phyloP scores from a whole-genome alignment of 495 filamentous ascomycete species.

The Collariella sp. region DNA sequence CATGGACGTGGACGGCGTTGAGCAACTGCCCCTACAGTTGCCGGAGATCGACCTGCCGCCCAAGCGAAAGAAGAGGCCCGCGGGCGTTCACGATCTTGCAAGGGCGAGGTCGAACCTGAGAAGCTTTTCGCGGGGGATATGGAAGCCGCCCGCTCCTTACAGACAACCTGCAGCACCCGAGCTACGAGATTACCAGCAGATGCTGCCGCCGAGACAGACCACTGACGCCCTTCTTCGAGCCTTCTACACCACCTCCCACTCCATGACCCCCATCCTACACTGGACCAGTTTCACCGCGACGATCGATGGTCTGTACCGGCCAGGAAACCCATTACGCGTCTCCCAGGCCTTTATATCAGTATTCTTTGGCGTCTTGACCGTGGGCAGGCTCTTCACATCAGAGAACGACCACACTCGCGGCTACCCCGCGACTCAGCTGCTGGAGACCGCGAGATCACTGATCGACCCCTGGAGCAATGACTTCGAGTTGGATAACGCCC shows the following conservation, averaged over 20 bases:
- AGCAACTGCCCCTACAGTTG: slow-evolving; percentile 54
- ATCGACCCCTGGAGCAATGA: slow-evolving; percentile 81
- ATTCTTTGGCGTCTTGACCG: slow-evolving; percentile 77
- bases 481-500: slow-evolving; percentile 69
- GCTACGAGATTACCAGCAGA: slow-evolving; percentile 42
- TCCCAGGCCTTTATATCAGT: slow-evolving; percentile 69
- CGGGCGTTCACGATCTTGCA: slow-evolving; percentile 57
- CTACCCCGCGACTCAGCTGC: slow-evolving; percentile 58
- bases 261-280: slow-evolving; percentile 75
- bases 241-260: slow-evolving; percentile 70
- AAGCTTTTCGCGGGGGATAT: slow-evolving; percentile 65
- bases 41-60: slow-evolving; percentile 62
- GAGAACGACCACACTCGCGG: slow-evolving; percentile 46
- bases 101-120: slow-evolving; percentile 64
- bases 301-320: slow-evolving; percentile 68
- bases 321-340: slow-evolving; percentile 53
- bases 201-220: slow-evolving; percentile 59
- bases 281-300: slow-evolving; percentile 76
- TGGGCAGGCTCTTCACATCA: slow-evolving; percentile 67
- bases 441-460: slow-evolving; percentile 59
- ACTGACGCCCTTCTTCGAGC: slow-evolving; percentile 69
- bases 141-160: slow-evolving; percentile 71
- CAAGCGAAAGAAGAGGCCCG: slow-evolving; percentile 49
- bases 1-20: slow-evolving; percentile 54
- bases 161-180: slow-evolving; percentile 45